Evolutionary conservation across 2,329 filamentous ascomycete species (phyloP), one percentile per base, ranked within the genome.

Genomic region (Ascochyta lentis): DNA sequence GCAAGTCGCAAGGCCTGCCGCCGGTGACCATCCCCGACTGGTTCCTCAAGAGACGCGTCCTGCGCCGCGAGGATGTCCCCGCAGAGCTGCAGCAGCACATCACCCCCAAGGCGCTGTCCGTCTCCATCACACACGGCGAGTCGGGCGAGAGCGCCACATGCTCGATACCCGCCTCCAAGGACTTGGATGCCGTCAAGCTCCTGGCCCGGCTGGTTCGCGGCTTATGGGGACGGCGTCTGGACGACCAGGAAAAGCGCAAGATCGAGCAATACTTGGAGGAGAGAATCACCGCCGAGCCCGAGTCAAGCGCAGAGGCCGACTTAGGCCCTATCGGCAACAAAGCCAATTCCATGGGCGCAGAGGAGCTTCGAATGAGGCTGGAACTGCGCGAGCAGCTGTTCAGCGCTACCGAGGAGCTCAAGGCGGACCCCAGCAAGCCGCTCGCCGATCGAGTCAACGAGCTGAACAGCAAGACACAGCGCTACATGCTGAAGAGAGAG

Each of bases 11-110:
- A 31, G 73, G 70, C 13, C 59, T 76, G 13, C 73, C 74, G 41
- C 76, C 77, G 19, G 70, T 79, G 4, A 77, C 80, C 45, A 74
- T 90, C 13, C 86, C 87, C 0, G 72, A 79, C 52, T 82, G 79
- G 72, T 90, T 89, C 58, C 72, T 85, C 49, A 74, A 81, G 35
- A 71, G 77, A 19, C 83, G 83, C 50, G 79, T 89, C 26, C 69
- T 70, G 42, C 65, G 80, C 9, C 65, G 71, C 27, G 71, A 79
- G 29, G 72, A 77, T 26, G 33, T 59, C 24, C 54, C 54, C 15
- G 31, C 46, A 27, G 58, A 60, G 23, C 34, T 50, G 22, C 56
- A 48, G 4, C 39, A 44, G 26, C 53, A 58, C 49, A 57, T 54
- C n/a, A 45, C 49, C 3, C 54, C 56, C 26, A 58, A 59, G 3